These are phyloP conservation scores for Rachicladosporium sp. DNA, from an alignment of 2,329 filamentous ascomycete genomes.

Conservation along the genomic window DNA sequence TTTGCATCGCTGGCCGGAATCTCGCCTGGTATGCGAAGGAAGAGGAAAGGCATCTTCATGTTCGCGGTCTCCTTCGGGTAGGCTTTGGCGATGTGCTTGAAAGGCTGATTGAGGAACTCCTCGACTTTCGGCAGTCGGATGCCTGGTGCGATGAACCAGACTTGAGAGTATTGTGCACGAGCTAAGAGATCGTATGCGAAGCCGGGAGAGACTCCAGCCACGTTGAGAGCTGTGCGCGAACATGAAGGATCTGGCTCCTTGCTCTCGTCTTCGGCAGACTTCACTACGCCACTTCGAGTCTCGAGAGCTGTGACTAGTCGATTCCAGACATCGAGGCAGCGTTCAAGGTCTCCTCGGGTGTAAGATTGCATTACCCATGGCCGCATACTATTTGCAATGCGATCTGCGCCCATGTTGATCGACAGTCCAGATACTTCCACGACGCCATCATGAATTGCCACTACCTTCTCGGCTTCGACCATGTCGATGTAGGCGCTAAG, in stretches of 20 bases:
- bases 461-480: constrained; percentile 22
- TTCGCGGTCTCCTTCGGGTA: constrained; percentile 20
- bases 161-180: constrained; percentile 17
- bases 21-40: constrained; percentile 19
- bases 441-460: constrained; percentile 18
- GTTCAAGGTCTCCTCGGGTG: constrained; percentile 18
- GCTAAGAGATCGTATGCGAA: constrained; percentile 23
- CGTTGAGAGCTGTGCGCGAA: constrained; percentile 18
- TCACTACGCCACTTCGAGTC: constrained; percentile 12
- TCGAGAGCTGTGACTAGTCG: constrained; percentile 19
- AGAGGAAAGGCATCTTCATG: constrained; percentile 24
- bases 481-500: constrained; percentile 23
- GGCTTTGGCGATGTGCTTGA: constrained; percentile 17
- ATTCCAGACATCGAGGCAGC: constrained; percentile 19
- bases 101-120: constrained; percentile 23
- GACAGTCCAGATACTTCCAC: constrained; percentile 8
- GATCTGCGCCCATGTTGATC: constrained; percentile 8
- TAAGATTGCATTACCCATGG: constrained; percentile 23
- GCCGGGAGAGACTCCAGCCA: constrained; percentile 18
- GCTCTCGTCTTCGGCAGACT: constrained; percentile 15
- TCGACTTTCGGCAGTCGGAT: constrained; percentile 22
- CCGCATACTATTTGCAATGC: constrained; percentile 12
- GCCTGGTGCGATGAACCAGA: constrained; percentile 22
- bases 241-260: constrained; percentile 11
- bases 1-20: constrained; percentile 22